These are phyloP conservation scores for Fusarium sororula DNA, from an alignment of 2,329 filamentous ascomycete species.

Conservation along the genomic window DNA sequence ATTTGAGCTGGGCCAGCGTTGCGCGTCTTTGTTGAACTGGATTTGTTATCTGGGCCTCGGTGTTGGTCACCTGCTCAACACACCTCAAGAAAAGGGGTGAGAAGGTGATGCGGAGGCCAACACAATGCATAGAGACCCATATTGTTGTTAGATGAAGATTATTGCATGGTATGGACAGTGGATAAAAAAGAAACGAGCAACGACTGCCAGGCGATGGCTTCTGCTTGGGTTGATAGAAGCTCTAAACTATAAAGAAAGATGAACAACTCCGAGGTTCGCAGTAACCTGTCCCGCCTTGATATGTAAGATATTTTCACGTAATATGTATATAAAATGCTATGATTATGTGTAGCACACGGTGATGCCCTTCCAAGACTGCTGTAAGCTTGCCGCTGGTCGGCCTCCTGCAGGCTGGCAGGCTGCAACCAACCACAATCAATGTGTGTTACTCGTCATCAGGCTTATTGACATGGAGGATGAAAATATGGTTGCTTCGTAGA, in stretches of 20 bases:
- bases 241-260: conserved; percentile 39
- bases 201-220: conserved; percentile 20
- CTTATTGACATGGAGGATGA: background rate
- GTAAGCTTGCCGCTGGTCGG: conserved; percentile 12
- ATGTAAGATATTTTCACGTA: background rate
- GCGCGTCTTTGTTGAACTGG: conserved; percentile 16
- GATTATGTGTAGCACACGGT: background rate
- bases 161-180: conserved; percentile 25
- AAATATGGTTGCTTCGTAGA: background rate
- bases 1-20: conserved; percentile 27
- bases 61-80: background rate
- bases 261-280: conserved; percentile 13
- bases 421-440: background rate
- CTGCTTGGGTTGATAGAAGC: conserved; percentile 37
- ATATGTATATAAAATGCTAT: background rate
- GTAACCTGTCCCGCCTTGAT: background rate
- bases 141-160: conserved; percentile 35
- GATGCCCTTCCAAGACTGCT: background rate
- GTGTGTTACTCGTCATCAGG: background rate
- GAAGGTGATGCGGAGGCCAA: conserved; percentile 8
- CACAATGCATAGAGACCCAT: conserved; percentile 15
- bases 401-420: conserved; percentile 29
- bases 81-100: background rate
- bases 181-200: conserved; percentile 27
- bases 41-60: conserved; percentile 8